Evolutionary conservation across 768 basidiomycete species (phyloP).

Genomic region (Russula brevipes): DNA sequence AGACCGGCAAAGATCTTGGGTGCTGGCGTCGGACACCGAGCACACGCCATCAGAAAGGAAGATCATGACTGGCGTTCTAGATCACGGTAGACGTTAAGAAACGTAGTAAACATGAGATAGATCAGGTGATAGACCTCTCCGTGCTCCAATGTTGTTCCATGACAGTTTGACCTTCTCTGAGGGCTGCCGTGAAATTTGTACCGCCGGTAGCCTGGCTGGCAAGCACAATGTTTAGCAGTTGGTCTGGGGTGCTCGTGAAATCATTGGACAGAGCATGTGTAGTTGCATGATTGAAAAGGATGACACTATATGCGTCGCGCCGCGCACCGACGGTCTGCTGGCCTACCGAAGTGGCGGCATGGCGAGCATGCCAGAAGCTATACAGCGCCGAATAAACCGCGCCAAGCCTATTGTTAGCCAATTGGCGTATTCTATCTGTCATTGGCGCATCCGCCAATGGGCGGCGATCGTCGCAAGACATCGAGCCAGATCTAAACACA

Average conservation of each 20-base stretch:
- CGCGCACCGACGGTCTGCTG: slow-evolving; percentile 31
- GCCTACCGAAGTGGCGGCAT: slow-evolving; percentile 33
- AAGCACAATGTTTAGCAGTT: slow-evolving; percentile 40
- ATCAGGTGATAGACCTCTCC: slow-evolving; percentile 36
- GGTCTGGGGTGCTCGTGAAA: slow-evolving; percentile 40
- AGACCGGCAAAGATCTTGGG: slow-evolving; percentile 40
- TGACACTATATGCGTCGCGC: slow-evolving; percentile 52
- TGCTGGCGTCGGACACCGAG: slow-evolving; percentile 34
- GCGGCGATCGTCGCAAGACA: slow-evolving; percentile 38
- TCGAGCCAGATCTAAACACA: slow-evolving; percentile 45
- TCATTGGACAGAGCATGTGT: slow-evolving; percentile 40
- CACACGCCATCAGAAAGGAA: too few species aligned
- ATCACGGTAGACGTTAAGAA: too few species aligned
- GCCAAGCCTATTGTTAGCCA: slow-evolving; percentile 47
- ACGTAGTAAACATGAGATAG: too few species aligned
- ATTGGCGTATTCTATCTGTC: slow-evolving; percentile 35
- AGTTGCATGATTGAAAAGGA: slow-evolving; percentile 39
- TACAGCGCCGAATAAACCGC: slow-evolving; percentile 54
- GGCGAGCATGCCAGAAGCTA: slow-evolving; percentile 52
- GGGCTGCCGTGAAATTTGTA: slow-evolving; percentile 43
- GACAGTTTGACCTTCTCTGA: slow-evolving; percentile 33
- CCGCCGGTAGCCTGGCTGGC: slow-evolving; percentile 31
- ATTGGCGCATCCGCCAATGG: slow-evolving; percentile 45
- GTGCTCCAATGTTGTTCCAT: slow-evolving; percentile 49
- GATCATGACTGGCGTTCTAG: too few species aligned